Percentiles rank a stretch among this genome's conserved stretches.
phyloP scores from a whole-genome alignment of 495 filamentous ascomycete genomes.

The Clohesyomyces aquaticus region DNA sequence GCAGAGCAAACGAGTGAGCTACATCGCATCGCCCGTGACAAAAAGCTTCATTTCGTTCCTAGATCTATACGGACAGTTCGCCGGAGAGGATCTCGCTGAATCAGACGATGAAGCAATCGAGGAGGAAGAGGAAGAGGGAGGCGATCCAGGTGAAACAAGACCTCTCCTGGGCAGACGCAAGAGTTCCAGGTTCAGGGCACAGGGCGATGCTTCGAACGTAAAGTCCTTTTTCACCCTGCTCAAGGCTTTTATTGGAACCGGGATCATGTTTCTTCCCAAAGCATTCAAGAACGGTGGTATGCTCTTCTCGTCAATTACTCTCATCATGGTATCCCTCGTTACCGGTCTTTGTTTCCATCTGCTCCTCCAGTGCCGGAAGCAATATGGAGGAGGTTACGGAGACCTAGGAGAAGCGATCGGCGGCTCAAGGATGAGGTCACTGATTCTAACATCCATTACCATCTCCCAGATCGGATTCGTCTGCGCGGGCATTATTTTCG shows the following conservation, averaged over 20 bases:
- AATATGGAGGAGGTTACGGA: constrained; percentile 62
- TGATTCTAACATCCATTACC: constrained; percentile 63
- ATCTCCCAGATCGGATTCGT: constrained; percentile 72
- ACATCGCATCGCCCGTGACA: constrained; percentile 57
- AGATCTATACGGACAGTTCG: constrained; percentile 71
- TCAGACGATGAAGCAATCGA: constrained; percentile 59
- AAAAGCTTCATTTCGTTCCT: constrained; percentile 71
- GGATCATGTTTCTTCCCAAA: constrained; percentile 71
- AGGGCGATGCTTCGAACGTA: constrained; percentile 60
- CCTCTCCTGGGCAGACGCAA: constrained; percentile 60
- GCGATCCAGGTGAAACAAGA: constrained; percentile 45
- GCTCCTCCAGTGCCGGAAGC: constrained; percentile 59
- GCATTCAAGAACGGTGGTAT: constrained; percentile 70
- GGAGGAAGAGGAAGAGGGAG: constrained; percentile 52
- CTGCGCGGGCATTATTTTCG: constrained; percentile 67
- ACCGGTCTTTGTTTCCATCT: constrained; percentile 66
- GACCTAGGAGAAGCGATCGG: constrained; percentile 62
- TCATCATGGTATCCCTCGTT: constrained; percentile 58
- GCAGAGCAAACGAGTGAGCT: constrained; percentile 46
- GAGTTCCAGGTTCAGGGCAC: constrained; percentile 49
- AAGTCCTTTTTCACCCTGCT: constrained; percentile 71
- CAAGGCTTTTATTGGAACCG: constrained; percentile 69
- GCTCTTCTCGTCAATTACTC: constrained; percentile 65
- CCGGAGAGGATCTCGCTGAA: constrained; percentile 70
- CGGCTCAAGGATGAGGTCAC: constrained; percentile 54